phyloP scores from a whole-genome alignment of 257 asterid species.

The Nicotiana tabacum region DNA sequence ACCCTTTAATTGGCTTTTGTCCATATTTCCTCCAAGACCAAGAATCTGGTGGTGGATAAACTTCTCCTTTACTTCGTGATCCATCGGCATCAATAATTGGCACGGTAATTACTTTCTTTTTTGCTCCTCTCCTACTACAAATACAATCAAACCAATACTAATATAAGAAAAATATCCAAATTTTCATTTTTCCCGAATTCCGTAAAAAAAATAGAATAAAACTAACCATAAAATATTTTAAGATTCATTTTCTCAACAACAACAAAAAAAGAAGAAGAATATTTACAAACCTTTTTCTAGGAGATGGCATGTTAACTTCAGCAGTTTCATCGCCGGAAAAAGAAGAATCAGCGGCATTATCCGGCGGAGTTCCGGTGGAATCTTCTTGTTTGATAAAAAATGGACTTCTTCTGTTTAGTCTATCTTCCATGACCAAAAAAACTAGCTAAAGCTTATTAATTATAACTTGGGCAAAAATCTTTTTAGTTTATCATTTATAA shows the following conservation, averaged over 20 bases:
- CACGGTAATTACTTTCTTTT: constrained; percentile 52
- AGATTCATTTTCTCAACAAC: background rate
- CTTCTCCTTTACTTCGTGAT: constrained; percentile 56
- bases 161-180: background rate
- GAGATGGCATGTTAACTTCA: constrained; percentile 44
- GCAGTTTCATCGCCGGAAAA: constrained; percentile 52
- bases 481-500: constrained; percentile 8
- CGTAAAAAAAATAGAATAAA: background rate
- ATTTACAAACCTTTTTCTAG: constrained; percentile 52
- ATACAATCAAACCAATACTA: background rate
- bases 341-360: constrained; percentile 42
- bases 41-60: constrained; percentile 82
- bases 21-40: constrained; percentile 96
- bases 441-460: background rate
- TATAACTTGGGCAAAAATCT: background rate
- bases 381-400: constrained; percentile 33
- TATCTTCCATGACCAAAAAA: constrained; percentile 26
- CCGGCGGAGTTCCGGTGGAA: constrained; percentile 35
- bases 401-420: constrained; percentile 17
- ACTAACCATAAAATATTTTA: background rate
- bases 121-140: constrained; percentile 40
- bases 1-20: constrained; percentile 79
- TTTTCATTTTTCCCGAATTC: background rate
- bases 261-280: too few relatives aligned
- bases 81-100: constrained; percentile 56